phyloP scores from a whole-genome alignment of 306 rosid genomes.

The Pyrus bretschneideri region DNA sequence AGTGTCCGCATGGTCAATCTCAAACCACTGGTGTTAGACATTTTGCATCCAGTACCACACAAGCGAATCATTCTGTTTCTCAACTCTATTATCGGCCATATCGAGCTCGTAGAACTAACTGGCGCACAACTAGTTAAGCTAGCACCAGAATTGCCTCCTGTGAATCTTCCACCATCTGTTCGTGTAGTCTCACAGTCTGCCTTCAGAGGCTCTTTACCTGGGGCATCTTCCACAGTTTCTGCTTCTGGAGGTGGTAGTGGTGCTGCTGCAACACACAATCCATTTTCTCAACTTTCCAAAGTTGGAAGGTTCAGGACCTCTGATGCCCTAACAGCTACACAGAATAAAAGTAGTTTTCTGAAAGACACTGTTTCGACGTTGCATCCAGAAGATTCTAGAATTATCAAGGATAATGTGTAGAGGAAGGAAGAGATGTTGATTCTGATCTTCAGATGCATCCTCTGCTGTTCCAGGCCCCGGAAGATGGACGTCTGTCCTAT shows the following conservation, averaged over 20 bases:
- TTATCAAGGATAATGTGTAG: slow-evolving; percentile 34
- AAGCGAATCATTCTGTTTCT: slow-evolving; percentile 33
- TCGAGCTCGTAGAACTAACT: slow-evolving; percentile 44
- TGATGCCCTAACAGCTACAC: slow-evolving; percentile 23
- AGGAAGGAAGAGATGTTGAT: slow-evolving; percentile 39
- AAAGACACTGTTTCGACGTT: slow-evolving; percentile 27
- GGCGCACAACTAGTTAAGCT: slow-evolving; percentile 58
- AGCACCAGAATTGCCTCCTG: slow-evolving; percentile 88
- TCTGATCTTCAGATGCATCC: slow-evolving; percentile 91
- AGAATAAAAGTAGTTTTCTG: slow-evolving; percentile 2
- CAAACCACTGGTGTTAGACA: slow-evolving; percentile 31
- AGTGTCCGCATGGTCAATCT: slow-evolving; percentile 37
- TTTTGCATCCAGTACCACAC: slow-evolving; percentile 28
- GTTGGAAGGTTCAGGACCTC: slow-evolving; percentile 25
- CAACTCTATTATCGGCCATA: slow-evolving; percentile 41
- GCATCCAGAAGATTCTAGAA: slow-evolving; percentile 32
- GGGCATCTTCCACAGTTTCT: slow-evolving; percentile 36
- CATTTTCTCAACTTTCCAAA: slow-evolving; percentile 34
- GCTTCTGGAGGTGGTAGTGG: slow-evolving; percentile 37
- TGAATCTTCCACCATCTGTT: slow-evolving; percentile 90
- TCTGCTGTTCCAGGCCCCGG: slow-evolving; percentile 71
- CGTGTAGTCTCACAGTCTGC: slow-evolving; percentile 76
- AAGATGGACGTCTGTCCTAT: slow-evolving; percentile 50
- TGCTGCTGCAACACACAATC: slow-evolving; percentile 31
- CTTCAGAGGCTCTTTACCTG: slow-evolving; percentile 47